These are phyloP conservation scores for Annulohypoxylon bovei DNA, from an alignment of 495 filamentous ascomycete genomes.

Conservation along the genomic window DNA sequence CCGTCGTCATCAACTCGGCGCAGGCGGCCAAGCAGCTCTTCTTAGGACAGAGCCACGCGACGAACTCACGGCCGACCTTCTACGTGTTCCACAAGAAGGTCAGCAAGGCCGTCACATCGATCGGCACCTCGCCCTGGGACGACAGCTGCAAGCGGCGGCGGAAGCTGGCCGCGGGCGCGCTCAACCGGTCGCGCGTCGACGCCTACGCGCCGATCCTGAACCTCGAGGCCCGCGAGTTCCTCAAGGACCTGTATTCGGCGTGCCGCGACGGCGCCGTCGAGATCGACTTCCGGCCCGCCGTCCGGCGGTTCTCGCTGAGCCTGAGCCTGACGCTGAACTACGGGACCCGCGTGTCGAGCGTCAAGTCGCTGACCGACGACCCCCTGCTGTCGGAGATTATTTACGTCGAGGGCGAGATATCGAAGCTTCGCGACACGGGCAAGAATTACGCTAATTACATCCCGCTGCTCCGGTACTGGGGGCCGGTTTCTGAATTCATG, in stretches of 20 bases:
- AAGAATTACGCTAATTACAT: conserved; percentile 80
- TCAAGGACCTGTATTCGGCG: conserved; percentile 70
- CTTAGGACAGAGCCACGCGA: conserved; percentile 76
- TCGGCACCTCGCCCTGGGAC: conserved; percentile 79
- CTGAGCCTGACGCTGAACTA: conserved; percentile 74
- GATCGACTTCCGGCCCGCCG: conserved; percentile 71
- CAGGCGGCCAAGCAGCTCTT: conserved; percentile 73
- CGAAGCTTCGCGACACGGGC: conserved; percentile 71
- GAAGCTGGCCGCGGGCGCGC: conserved; percentile 74
- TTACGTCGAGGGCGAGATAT: conserved; percentile 69
- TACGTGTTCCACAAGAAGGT: conserved; percentile 80
- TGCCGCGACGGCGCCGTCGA: conserved; percentile 65
- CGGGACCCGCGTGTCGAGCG: conserved; percentile 69
- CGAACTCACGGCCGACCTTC: conserved; percentile 74
- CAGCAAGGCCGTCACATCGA: conserved; percentile 74
- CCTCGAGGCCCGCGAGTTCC: conserved; percentile 70
- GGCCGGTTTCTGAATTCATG: conserved; percentile 43
- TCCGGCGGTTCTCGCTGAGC: conserved; percentile 74
- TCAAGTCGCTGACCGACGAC: conserved; percentile 59
- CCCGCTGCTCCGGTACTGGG: conserved; percentile 67
- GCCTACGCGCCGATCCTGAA: conserved; percentile 79
- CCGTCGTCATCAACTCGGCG: conserved; percentile 76
- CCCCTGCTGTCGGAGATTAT: conserved; percentile 69
- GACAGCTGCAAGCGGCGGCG: conserved; percentile 75
- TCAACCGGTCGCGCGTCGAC: conserved; percentile 73